Evolutionary conservation across 192 early-diverging fungal species (phyloP).

Genomic region (Coemansia aciculifera): DNA sequence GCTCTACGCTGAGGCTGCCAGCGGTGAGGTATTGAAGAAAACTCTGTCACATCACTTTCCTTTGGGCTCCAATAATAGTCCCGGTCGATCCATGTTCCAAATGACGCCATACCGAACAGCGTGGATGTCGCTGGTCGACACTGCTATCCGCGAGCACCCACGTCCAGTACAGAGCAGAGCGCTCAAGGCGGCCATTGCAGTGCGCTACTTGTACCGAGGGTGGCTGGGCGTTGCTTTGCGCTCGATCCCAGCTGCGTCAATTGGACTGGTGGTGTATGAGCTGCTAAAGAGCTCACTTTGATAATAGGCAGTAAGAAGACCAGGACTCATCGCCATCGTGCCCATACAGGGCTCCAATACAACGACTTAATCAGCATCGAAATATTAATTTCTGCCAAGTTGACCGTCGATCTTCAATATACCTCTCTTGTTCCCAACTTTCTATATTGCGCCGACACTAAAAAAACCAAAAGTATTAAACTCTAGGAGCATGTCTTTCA

Average conservation of each 20-base stretch:
- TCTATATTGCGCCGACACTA: background rate
- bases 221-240: conserved; percentile 51
- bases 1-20: conserved; percentile 66
- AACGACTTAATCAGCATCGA: background rate
- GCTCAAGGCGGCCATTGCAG: conserved; percentile 12
- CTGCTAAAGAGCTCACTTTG: conserved; percentile 32
- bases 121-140: conserved; percentile 41
- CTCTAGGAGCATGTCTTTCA: conserved; percentile 39
- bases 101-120: conserved; percentile 29
- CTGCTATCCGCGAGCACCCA: conserved; percentile 33
- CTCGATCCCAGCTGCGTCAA: conserved; percentile 47
- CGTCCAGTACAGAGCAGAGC: conserved; percentile 24
- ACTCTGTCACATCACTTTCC: conserved; percentile 36
- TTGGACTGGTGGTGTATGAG: conserved; percentile 44
- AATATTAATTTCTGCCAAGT: too few relatives aligned
- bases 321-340: background rate
- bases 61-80: background rate
- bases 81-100: conserved; percentile 1
- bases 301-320: too few relatives aligned
- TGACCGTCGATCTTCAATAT: too few relatives aligned
- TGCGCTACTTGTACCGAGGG: conserved; percentile 43
- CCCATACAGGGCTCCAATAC: background rate
- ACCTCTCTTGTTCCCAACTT: background rate
- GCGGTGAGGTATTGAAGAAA: conserved; percentile 34
- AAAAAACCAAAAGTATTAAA: background rate